Conservation (phyloP, 1,284 basidiomycete genomes). For the Cryptococcus sp. region DNA sequence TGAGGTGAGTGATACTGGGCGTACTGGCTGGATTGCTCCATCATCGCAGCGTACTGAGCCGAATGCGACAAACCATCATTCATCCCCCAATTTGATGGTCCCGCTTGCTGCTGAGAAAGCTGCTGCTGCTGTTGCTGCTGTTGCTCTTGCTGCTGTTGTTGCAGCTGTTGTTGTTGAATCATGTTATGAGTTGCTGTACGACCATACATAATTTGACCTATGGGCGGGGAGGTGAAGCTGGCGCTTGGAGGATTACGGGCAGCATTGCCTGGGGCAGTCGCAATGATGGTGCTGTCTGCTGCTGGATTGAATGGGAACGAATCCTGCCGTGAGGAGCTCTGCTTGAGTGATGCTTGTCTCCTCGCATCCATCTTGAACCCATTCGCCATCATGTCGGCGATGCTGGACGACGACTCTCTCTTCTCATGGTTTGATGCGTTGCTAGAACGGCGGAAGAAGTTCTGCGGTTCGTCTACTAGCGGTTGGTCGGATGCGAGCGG, state of each 20-base stretch:
- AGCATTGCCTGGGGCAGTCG: constrained; percentile 24
- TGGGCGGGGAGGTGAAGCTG: constrained; percentile 14
- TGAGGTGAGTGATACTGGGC: constrained; percentile 16
- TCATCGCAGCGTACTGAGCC: constrained; percentile 3
- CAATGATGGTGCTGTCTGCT: constrained; percentile 41
- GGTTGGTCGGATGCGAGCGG: not conserved
- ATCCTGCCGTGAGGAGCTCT: constrained; percentile 29
- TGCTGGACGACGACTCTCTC: constrained; percentile 7
- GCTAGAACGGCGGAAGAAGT: constrained; percentile 16
- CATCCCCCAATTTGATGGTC: constrained; percentile 4
- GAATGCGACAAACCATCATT: constrained; percentile 4
- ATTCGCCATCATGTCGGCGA: not conserved
- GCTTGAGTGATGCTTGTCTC: constrained; percentile 9
- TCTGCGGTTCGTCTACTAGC: constrained; percentile 35
- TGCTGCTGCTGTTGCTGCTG: constrained; percentile 19
- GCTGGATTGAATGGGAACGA: constrained; percentile 44
- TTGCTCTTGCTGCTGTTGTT: constrained; percentile 15
- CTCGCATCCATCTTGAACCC: not conserved
- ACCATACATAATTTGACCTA: constrained; percentile 28
- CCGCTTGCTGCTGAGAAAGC: constrained; percentile 8
- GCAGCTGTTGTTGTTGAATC: constrained; percentile 13
- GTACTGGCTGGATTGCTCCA: constrained; percentile 6
- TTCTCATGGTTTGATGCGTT: constrained; percentile 13
- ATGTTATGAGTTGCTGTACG: constrained; percentile 1
- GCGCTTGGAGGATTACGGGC: constrained; percentile 1